Conservation (phyloP, 2,329 filamentous ascomycete genomes). For the Claviceps citrina region DNA sequence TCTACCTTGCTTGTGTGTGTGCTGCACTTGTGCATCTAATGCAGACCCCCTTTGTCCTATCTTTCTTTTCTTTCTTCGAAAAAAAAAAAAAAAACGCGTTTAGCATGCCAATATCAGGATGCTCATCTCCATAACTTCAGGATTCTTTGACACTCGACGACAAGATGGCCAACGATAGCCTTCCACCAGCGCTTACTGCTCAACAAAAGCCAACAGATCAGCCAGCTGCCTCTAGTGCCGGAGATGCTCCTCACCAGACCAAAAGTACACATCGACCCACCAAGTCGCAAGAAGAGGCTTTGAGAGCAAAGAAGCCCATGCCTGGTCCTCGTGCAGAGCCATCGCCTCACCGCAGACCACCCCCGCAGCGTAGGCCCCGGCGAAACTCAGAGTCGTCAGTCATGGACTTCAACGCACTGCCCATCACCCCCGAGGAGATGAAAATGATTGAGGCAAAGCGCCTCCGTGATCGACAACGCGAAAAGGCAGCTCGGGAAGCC, state of each 20-base stretch:
- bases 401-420: slow-evolving; percentile 40
- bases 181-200: slow-evolving; percentile 23
- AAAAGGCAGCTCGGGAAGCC: slow-evolving; percentile 6
- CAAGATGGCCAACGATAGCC: slow-evolving; percentile 22
- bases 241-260: slow-evolving; percentile 31
- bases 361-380: slow-evolving; percentile 37
- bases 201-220: slow-evolving; percentile 23
- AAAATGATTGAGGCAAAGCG: slow-evolving; percentile 23
- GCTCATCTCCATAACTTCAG: slow-evolving; percentile 26
- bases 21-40: neutral
- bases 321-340: slow-evolving; percentile 16
- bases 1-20: neutral
- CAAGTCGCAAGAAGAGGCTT: slow-evolving; percentile 51
- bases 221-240: slow-evolving; percentile 10
- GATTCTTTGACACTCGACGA: slow-evolving; percentile 54
- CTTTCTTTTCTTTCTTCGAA: neutral
- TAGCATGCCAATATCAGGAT: neutral
- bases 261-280: slow-evolving; percentile 39
- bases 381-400: slow-evolving; percentile 72
- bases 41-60: neutral
- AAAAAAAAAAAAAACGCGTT: too few species aligned
- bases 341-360: slow-evolving; percentile 21
- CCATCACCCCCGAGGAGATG: slow-evolving; percentile 39
- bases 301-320: slow-evolving; percentile 29
- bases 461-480: slow-evolving; percentile 11